phyloP scores from a whole-genome alignment of 148 eudicot species.

The Dysphania ambrosioides region DNA sequence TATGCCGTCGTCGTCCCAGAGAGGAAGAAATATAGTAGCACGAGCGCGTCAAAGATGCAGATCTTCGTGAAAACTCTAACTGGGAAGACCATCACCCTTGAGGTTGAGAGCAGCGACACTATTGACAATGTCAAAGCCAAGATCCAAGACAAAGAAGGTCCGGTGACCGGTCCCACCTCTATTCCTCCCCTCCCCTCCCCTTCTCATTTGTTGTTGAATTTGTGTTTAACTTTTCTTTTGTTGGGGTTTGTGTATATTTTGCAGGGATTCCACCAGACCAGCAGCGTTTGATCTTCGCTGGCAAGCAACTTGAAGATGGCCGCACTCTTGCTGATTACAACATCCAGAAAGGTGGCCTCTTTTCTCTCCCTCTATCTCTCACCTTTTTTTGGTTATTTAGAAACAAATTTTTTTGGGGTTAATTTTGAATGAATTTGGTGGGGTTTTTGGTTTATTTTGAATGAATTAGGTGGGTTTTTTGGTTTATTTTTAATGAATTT shows the following conservation, averaged over 20 bases:
- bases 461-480: no score
- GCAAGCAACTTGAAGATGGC: conserved; percentile 34
- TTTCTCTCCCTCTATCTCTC: no score
- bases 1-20: conserved; percentile 12
- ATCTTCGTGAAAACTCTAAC: conserved; percentile 33
- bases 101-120: conserved; percentile 27
- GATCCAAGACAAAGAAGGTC: conserved; percentile 35
- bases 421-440: no score
- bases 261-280: conserved; percentile 30
- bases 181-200: no score
- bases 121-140: conserved; percentile 29
- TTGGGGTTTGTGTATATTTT: not conserved
- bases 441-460: no score
- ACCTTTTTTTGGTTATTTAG: no score
- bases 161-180: no score
- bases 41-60: conserved; percentile 16
- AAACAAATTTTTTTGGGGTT: no score
- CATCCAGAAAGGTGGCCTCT: conserved; percentile 25
- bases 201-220: not conserved
- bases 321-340: conserved; percentile 35
- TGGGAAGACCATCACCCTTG: conserved; percentile 31
- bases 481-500: no score
- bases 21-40: not conserved
- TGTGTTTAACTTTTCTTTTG: not conserved
- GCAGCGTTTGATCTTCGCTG: conserved; percentile 32